These are phyloP conservation scores for Mercurialis annua DNA, from an alignment of 345 rosid genomes.

Conservation along the genomic window DNA sequence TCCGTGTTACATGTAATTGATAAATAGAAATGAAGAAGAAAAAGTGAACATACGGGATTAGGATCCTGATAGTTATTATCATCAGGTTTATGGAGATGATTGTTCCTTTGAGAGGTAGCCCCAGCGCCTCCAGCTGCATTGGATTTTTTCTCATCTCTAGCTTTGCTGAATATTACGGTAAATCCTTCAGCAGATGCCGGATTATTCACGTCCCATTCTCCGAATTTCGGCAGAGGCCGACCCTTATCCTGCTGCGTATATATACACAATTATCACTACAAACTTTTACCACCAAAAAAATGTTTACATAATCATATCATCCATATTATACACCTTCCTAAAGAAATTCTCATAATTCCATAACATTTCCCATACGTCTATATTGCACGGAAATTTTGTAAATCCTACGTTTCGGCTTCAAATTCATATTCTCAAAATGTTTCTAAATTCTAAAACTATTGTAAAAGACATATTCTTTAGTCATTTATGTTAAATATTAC, in stretches of 20 bases:
- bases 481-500: too few species aligned
- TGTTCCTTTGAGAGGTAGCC: constrained; percentile 18
- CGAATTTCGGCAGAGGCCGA: constrained; percentile 65
- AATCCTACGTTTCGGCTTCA: too few species aligned
- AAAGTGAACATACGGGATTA: constrained; percentile 4
- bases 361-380: too few species aligned
- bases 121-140: constrained; percentile 27
- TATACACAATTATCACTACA: neutral
- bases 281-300: too few species aligned
- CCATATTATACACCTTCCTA: too few species aligned
- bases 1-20: neutral
- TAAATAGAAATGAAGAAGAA: neutral
- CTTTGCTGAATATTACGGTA: constrained; percentile 66
- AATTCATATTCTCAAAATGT: too few species aligned
- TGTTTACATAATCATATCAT: too few species aligned
- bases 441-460: too few species aligned
- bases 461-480: too few species aligned
- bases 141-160: constrained; percentile 60
- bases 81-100: constrained; percentile 10
- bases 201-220: constrained; percentile 76
- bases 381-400: too few species aligned
- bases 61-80: constrained; percentile 10
- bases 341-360: too few species aligned
- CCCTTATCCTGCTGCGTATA: constrained; percentile 44
- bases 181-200: constrained; percentile 76